Evolutionary conservation across 2,329 filamentous ascomycete species (phyloP).

Genomic region (Microcera coccophila): DNA sequence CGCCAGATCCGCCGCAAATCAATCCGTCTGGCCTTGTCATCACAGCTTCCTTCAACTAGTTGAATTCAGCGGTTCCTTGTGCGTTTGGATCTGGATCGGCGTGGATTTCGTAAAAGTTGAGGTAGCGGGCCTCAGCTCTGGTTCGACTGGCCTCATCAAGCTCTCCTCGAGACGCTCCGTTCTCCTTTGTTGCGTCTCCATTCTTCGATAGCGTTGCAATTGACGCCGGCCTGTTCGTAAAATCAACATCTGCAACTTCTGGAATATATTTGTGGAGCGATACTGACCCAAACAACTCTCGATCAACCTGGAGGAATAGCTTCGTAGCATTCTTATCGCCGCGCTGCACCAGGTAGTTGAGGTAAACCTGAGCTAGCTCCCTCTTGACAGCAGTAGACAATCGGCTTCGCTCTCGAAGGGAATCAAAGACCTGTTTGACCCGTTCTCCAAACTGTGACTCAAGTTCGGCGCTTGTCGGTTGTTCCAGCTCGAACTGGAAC

Average conservation of each 20-base stretch:
- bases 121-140: slow-evolving; percentile 50
- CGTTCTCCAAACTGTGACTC: slow-evolving; percentile 65
- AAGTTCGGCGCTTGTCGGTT: slow-evolving; percentile 63
- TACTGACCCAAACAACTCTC: slow-evolving; percentile 77
- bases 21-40: slow-evolving; percentile 1
- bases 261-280: too few species aligned
- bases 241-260: neutral
- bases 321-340: slow-evolving; percentile 81
- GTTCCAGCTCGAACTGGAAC: slow-evolving; percentile 82
- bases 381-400: slow-evolving; percentile 65
- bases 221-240: slow-evolving; percentile 42
- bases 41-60: slow-evolving; percentile 32
- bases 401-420: slow-evolving; percentile 68
- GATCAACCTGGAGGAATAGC: slow-evolving; percentile 78
- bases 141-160: slow-evolving; percentile 49
- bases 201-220: slow-evolving; percentile 40
- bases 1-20: slow-evolving; percentile 7
- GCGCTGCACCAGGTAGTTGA: slow-evolving; percentile 77
- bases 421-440: slow-evolving; percentile 76
- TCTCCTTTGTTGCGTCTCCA: slow-evolving; percentile 41
- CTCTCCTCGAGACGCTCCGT: slow-evolving; percentile 39
- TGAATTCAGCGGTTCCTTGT: slow-evolving; percentile 50
- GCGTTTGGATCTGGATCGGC: slow-evolving; percentile 43
- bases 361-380: slow-evolving; percentile 73
- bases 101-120: slow-evolving; percentile 52